A percentile compares a stretch with the other conserved stretches of the same genome.
These are phyloP conservation scores for Ascoidea tarda DNA, from an alignment of 805 yeast species.

Conservation along the genomic window DNA sequence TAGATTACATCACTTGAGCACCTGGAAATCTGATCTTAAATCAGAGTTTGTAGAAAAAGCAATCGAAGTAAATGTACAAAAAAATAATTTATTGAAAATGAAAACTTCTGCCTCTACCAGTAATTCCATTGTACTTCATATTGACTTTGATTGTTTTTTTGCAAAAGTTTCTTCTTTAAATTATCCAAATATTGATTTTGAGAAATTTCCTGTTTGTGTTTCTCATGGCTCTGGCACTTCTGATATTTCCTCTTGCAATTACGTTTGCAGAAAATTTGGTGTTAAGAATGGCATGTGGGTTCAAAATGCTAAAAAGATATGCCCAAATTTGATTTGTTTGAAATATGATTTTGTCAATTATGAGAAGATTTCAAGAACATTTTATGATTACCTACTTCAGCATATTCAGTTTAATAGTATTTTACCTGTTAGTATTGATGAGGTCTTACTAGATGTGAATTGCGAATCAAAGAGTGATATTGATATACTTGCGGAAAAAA, in stretches of 20 bases:
- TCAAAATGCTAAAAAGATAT: slow-evolving; percentile 40
- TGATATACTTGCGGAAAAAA: slow-evolving; percentile 14
- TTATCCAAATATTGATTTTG: slow-evolving; percentile 33
- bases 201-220: slow-evolving; percentile 45
- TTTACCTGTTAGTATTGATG: slow-evolving; percentile 84
- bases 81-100: slow-evolving; percentile 3
- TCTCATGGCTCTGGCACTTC: slow-evolving; percentile 40
- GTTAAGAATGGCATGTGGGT: slow-evolving; percentile 89
- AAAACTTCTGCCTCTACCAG: neutral
- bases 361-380: slow-evolving; percentile 44
- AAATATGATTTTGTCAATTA: slow-evolving; percentile 67
- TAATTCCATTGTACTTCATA: slow-evolving; percentile 41
- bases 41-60: slow-evolving; percentile 41
- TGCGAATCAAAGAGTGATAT: slow-evolving; percentile 1
- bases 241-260: slow-evolving; percentile 88
- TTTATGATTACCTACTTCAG: slow-evolving; percentile 45
- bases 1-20: slow-evolving; percentile 75
- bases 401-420: slow-evolving; percentile 29
- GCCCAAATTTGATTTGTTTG: slow-evolving; percentile 49
- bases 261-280: slow-evolving; percentile 68
- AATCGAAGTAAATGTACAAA: slow-evolving; percentile 13
- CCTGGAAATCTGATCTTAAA: slow-evolving; percentile 70
- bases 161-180: slow-evolving; percentile 67
- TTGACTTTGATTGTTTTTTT: slow-evolving; percentile 91
- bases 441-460: slow-evolving; percentile 28